Evolutionary conservation across 2,329 filamentous ascomycete genomes (phyloP), one percentile per base, ranked within the genome.

Genomic region (Fusarium transvaalense): DNA sequence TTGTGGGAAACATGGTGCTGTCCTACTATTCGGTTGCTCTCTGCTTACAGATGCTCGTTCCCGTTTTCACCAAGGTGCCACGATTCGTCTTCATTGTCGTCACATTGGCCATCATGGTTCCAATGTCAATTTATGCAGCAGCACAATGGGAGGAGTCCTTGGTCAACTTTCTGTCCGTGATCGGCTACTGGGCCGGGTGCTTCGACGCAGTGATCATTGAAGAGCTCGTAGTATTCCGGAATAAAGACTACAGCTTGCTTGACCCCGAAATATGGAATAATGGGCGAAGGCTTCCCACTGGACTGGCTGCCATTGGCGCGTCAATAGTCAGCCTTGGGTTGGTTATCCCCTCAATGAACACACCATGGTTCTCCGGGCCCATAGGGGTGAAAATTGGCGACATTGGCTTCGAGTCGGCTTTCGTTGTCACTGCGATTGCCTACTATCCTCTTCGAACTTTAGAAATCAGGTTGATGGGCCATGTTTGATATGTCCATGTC

Each of bases 151-250:
- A 79, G 47, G 66, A 75, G 25, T 82, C 77, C 10, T 76, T 84
- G 12, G 76, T 80, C 52, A 83, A 84, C 56, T 82, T 84, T 43
- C 71, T 84, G 10, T 74, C 77, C 0, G 66, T 84, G 27, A 83
- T 84, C 56, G 81, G 80, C 37, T 84, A 84, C 68, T 84, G 82
- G 82, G 77, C 76, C 1, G 80, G 80, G 4, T 82, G 80, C 25
- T 84, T 84, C 56, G 73, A 82, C 27, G 81, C 78, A 5, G 74
- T 83, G 12, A 58, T 84, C 4, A 68, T 83, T 29, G 74, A 76
- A 25, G 83, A 85, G 71, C 72, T 83, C n/a, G 66, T 83, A 8
- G 69, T 82, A 1, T 83, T 84, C 66, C 79, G 82, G 6, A 72
- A 74, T 27, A 74, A 78, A 68, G 77, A 84, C 61, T 83, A 78